phyloP scores from a whole-genome alignment of 225 moss, liverwort and hornwort species.

The Ulota crispa region DNA sequence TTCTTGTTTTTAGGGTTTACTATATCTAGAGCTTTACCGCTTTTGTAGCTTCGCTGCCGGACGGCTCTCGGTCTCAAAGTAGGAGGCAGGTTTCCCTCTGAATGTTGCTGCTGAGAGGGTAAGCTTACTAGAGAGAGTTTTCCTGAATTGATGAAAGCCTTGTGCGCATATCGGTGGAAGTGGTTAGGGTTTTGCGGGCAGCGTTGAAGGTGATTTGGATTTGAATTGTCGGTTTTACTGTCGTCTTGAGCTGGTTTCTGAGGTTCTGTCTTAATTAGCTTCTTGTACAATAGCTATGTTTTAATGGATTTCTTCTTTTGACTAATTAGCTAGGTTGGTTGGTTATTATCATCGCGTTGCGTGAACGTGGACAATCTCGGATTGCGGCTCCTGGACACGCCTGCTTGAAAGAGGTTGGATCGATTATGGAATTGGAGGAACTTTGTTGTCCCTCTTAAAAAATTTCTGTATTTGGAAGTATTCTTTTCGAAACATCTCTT shows the following conservation, averaged over 20 bases:
- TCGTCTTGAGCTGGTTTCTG: not conserved
- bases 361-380: constrained; percentile 33
- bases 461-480: constrained; percentile 25
- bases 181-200: not conserved
- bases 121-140: too few species aligned
- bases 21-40: not conserved
- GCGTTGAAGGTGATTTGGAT: not conserved
- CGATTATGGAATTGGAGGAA: constrained; percentile 24
- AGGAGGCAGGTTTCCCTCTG: not conserved
- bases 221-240: not conserved
- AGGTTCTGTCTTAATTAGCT: not conserved
- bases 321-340: not conserved
- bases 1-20: not conserved
- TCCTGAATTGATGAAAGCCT: not conserved
- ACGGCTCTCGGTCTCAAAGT: not conserved
- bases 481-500: not conserved
- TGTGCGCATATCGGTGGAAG: not conserved
- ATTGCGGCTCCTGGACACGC: not conserved
- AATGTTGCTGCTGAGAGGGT: not conserved
- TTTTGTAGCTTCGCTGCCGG: not conserved
- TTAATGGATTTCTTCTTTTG: not conserved
- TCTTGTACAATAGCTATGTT: not conserved
- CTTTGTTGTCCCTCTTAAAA: constrained; percentile 20
- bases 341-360: constrained; percentile 10
- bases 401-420: constrained; percentile 20